These are phyloP conservation scores for Penicillium sp. DNA, from an alignment of 2,329 filamentous ascomycete species.

Conservation along the genomic window DNA sequence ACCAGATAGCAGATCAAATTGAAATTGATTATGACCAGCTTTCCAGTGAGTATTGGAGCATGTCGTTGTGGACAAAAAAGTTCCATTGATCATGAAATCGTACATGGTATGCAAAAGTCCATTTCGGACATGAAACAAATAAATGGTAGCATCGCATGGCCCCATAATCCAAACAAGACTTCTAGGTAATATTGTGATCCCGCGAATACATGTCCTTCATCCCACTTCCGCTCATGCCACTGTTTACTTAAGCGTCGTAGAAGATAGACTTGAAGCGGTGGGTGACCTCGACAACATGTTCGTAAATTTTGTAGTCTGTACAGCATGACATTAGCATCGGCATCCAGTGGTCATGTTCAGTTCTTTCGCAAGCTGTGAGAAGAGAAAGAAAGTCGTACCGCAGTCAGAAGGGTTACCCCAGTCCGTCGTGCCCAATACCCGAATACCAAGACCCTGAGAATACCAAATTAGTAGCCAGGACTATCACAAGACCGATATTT, in stretches of 20 bases:
- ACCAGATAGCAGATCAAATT: too few species aligned
- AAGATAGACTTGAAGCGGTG: conserved; percentile 83
- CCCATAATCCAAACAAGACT: neutral
- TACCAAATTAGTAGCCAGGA: conserved; percentile 13
- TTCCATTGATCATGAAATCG: conserved; percentile 23
- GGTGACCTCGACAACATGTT: conserved; percentile 81
- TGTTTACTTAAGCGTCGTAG: conserved; percentile 55
- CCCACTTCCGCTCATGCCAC: neutral
- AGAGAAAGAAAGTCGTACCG: conserved; percentile 33
- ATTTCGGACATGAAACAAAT: neutral
- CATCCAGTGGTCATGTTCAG: neutral
- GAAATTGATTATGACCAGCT: neutral
- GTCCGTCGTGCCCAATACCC: conserved; percentile 47
- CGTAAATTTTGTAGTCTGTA: conserved; percentile 73
- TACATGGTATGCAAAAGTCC: conserved; percentile 12
- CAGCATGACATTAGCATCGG: neutral
- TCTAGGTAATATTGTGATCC: neutral
- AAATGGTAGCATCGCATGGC: neutral
- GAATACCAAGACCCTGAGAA: conserved; percentile 43
- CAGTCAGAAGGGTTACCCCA: conserved; percentile 48
- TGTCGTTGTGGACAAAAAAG: neutral
- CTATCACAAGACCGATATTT: neutral
- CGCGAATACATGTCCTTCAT: neutral
- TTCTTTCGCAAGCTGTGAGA: neutral
- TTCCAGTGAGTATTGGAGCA: neutral